Evolutionary conservation across 371 early-diverging fungal genomes (phyloP).

Genomic region (Actinomortierella ambigua): DNA sequence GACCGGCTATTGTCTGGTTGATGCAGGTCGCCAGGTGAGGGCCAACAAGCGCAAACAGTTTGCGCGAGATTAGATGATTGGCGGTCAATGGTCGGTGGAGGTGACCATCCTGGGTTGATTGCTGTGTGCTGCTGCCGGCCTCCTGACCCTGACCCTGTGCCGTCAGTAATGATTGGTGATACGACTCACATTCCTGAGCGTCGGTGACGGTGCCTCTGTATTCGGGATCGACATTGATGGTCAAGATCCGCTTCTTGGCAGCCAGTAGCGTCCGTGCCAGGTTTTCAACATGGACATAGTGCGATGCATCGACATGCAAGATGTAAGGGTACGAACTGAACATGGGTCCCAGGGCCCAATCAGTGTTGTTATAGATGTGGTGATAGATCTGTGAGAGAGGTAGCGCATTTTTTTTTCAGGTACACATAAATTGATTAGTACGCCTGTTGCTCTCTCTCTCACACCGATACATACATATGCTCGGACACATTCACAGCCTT

Average conservation of each 20-base stretch:
- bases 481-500: too few relatives aligned
- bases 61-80: slow-evolving; percentile 31
- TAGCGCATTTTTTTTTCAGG: neutral
- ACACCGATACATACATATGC: too few relatives aligned
- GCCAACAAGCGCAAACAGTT: slow-evolving; percentile 30
- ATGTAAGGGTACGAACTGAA: slow-evolving; percentile 29
- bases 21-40: slow-evolving; percentile 30
- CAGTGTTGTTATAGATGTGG: slow-evolving; percentile 41
- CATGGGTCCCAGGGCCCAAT: slow-evolving; percentile 36
- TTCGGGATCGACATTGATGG: slow-evolving; percentile 29
- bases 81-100: slow-evolving; percentile 30
- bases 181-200: slow-evolving; percentile 34
- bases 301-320: slow-evolving; percentile 33
- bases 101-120: too few relatives aligned
- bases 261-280: slow-evolving; percentile 24
- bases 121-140: too few relatives aligned
- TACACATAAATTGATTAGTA: neutral
- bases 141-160: too few relatives aligned
- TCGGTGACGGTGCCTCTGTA: slow-evolving; percentile 28
- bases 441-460: neutral
- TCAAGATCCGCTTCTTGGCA: slow-evolving; percentile 23
- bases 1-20: neutral
- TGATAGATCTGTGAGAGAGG: slow-evolving; percentile 34
- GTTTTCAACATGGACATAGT: slow-evolving; percentile 38
- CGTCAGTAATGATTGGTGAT: too few relatives aligned